These are phyloP conservation scores for Globisporangium spinosum DNA, from an alignment of 352 stramenopile genomes.

Conservation along the genomic window DNA sequence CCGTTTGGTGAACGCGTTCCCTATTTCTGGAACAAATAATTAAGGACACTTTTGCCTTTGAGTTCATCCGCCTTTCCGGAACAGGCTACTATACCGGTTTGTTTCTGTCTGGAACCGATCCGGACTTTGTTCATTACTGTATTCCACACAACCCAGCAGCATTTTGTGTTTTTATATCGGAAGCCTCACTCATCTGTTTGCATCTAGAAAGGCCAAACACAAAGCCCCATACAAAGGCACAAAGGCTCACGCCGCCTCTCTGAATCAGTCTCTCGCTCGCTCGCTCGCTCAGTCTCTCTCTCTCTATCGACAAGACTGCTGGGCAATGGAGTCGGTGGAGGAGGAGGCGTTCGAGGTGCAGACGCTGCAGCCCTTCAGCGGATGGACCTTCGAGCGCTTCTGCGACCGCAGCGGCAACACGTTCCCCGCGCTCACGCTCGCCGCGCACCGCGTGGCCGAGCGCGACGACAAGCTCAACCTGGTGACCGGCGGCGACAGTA, in stretches of 20 bases:
- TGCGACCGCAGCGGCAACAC: constrained; percentile 77
- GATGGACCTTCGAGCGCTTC: constrained; percentile 76
- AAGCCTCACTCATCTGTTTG: neutral
- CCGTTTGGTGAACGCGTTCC: no score
- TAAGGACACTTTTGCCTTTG: no score
- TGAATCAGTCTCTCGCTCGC: neutral
- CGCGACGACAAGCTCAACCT: constrained; percentile 58
- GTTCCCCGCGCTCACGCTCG: constrained; percentile 50
- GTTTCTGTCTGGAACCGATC: constrained; percentile 5
- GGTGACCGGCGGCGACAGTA: constrained; percentile 28
- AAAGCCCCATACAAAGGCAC: neutral
- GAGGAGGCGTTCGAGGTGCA: constrained; percentile 88
- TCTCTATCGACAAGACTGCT: no score
- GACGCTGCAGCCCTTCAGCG: constrained; percentile 75
- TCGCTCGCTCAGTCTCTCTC: neutral
- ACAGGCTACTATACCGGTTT: constrained; percentile 1
- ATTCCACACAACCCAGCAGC: neutral
- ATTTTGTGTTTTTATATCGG: neutral
- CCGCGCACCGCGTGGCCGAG: constrained; percentile 31
- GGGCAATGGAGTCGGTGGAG: constrained; percentile 57
- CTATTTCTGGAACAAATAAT: no score
- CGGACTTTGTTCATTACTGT: neutral
- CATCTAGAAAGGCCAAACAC: neutral
- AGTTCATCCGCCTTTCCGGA: neutral
- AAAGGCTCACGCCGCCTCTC: neutral